phyloP scores from a whole-genome alignment of 2,329 filamentous ascomycete species.

The Nothophoma quercina region DNA sequence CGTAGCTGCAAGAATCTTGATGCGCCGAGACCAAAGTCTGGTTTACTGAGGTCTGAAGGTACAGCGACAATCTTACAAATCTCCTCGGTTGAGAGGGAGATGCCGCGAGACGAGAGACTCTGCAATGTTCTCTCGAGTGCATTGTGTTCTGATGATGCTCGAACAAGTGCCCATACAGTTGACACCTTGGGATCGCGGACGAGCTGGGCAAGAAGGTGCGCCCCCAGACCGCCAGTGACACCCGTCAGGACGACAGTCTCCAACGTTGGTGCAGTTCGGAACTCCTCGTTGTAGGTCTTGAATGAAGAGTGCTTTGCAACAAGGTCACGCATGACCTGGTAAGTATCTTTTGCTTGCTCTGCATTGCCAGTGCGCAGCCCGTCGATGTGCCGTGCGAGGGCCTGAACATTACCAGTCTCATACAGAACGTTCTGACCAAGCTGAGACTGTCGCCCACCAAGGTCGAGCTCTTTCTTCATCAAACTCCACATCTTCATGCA shows the following conservation, averaged over 20 bases:
- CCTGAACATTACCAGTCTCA: conserved; percentile 61
- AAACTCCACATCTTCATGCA: conserved; percentile 63
- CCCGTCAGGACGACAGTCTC: conserved; percentile 63
- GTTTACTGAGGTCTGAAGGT: conserved; percentile 51
- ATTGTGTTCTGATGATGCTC: conserved; percentile 51
- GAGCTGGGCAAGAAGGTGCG: conserved; percentile 60
- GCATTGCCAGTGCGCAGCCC: conserved; percentile 51
- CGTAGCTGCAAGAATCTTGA: conserved; percentile 24
- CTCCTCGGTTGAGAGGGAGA: conserved; percentile 40
- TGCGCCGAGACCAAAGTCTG: conserved; percentile 51
- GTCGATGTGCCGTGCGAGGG: conserved; percentile 56
- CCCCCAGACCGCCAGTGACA: conserved; percentile 70
- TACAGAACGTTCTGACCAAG: conserved; percentile 67
- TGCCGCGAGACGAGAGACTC: conserved; percentile 46
- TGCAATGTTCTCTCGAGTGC: conserved; percentile 46
- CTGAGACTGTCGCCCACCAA: conserved; percentile 51
- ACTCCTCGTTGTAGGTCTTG: conserved; percentile 12
- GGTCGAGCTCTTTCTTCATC: conserved; percentile 61
- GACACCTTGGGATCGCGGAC: conserved; percentile 36
- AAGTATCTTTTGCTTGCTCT: conserved; percentile 44
- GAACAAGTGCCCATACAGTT: conserved; percentile 62
- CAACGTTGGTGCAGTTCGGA: background rate
- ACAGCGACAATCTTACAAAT: conserved; percentile 48
- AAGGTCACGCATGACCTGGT: conserved; percentile 56
- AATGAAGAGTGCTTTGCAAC: conserved; percentile 56